A percentile compares a stretch with the other conserved stretches of the same genome.
Conservation (phyloP, 169 alveolate genomes). For the Eimeria sp. region DNA sequence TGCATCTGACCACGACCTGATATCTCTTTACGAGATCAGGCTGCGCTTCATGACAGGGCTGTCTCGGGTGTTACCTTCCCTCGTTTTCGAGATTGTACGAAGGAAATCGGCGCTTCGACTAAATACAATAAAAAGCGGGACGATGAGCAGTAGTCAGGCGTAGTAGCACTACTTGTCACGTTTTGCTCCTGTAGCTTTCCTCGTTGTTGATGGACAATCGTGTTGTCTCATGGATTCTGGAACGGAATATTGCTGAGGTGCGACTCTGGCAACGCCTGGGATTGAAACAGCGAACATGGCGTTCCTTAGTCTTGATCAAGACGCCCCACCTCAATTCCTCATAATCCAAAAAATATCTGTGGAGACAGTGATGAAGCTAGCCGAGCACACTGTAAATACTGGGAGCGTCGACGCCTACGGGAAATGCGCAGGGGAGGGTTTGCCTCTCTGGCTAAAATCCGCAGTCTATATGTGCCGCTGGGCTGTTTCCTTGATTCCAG, state of each 20-base stretch:
- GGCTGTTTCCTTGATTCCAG: not conserved
- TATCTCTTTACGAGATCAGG: not conserved
- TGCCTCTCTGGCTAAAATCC: slow-evolving; percentile 89
- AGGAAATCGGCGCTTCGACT: not conserved
- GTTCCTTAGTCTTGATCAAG: not conserved
- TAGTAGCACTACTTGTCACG: not conserved
- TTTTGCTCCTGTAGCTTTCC: not conserved
- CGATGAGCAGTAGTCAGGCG: not conserved
- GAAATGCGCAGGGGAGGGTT: slow-evolving; percentile 94
- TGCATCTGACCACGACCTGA: not conserved
- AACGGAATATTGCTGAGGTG: not conserved
- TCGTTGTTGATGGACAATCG: not conserved
- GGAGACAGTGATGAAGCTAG: slow-evolving; percentile 91
- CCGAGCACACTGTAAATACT: slow-evolving; percentile 94
- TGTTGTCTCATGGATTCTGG: not conserved
- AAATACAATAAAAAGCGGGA: not conserved
- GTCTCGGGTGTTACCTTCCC: not conserved
- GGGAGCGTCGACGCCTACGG: slow-evolving; percentile 91
- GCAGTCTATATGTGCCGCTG: not conserved
- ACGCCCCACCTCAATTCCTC: slow-evolving; percentile 43
- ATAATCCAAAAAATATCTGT: slow-evolving; percentile 90
- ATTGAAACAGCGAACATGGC: not conserved
- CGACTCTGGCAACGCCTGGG: not conserved
- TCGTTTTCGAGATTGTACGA: not conserved
- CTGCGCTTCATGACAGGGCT: not conserved